Evolutionary conservation across 768 basidiomycete genomes (phyloP).

Genomic region (Auricularia cornea): DNA sequence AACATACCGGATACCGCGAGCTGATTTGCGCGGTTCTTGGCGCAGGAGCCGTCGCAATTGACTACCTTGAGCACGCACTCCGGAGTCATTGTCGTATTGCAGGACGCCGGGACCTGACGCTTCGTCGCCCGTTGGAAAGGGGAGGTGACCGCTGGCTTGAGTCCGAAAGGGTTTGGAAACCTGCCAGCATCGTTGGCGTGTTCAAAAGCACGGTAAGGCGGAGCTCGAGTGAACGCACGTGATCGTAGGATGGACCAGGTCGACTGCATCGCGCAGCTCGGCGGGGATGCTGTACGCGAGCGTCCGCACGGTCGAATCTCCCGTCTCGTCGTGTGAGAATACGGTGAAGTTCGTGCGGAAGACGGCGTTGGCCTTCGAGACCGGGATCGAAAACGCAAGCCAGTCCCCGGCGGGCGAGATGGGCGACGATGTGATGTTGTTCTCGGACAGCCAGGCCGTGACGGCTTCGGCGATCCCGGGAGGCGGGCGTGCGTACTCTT

Average conservation of each 20-base stretch:
- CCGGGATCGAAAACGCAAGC: neutral
- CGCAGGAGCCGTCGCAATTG: no score
- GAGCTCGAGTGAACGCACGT: neutral
- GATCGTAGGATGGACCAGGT: neutral
- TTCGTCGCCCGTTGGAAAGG: neutral
- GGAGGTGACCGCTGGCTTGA: neutral
- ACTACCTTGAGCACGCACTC: slow-evolving; percentile 30
- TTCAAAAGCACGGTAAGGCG: no score
- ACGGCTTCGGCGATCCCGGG: neutral
- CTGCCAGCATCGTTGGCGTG: neutral
- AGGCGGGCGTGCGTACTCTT: neutral
- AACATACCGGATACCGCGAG: no score
- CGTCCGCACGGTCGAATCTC: neutral
- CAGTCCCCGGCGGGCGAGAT: neutral
- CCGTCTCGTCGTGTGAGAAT: neutral
- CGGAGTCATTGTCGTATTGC: slow-evolving; percentile 23
- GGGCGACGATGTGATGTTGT: neutral
- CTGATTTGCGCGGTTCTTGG: no score
- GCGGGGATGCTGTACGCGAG: neutral
- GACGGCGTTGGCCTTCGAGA: neutral
- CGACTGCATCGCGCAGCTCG: neutral
- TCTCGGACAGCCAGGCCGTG: neutral
- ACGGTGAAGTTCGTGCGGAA: neutral
- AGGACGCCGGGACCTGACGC: slow-evolving; percentile 17
- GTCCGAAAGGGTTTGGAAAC: neutral